Base-by-base conservation (phyloP, 352 stramenopile genomes). In the Pilasporangium apinafurcum region DNA sequence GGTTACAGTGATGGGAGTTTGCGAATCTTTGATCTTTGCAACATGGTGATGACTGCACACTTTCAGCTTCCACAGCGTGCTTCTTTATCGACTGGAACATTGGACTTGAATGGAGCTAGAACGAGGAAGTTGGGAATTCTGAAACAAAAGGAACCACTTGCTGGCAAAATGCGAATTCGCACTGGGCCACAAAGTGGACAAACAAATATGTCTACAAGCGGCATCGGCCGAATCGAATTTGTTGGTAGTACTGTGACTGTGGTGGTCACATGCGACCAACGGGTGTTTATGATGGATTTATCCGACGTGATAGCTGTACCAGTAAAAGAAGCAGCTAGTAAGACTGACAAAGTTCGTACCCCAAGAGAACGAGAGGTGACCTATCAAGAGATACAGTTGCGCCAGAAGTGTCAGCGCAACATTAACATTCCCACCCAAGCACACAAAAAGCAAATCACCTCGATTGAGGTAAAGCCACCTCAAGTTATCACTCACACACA, bases 1-100 rank as follows among this genome's bases (percentile, higher is more conserved):
- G 68, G 58, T 8, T 84, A 80, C 22, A 53, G 57, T 13, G 68
- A 88, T 41, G 57, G 65, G 8, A 67, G 55, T 4, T 16, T 88
- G 9, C 63, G 76, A 0, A 35, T 84, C 1, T 75, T 86, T 38
- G 55, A 88, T 54, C 28, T 88, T 10, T 44, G 39, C 6, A 46
- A 63, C 12, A 73, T 80, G 45, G 50, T 34, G 2, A 31, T 83
- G 7, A 17, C 84, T 4, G 59, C 59, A 0, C 59, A 73, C 8
- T 82, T 62, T 22, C 46, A 64, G 9, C 40, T 88, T 9, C 35
- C 18, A 30, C 22, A 8, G 14, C 31, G 26, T n/a, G n/a, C n/a
- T n/a, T 50, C 48, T 16, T 16, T 20, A 6, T 2, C 32, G 12
- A 8, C 5, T 20, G 22, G 10, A 37, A 10, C 32, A 37, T 22